Evolutionary conservation across 352 stramenopile species (phyloP), one percentile per base, ranked within the genome.

Genomic region (Thraustochytrium sp.): DNA sequence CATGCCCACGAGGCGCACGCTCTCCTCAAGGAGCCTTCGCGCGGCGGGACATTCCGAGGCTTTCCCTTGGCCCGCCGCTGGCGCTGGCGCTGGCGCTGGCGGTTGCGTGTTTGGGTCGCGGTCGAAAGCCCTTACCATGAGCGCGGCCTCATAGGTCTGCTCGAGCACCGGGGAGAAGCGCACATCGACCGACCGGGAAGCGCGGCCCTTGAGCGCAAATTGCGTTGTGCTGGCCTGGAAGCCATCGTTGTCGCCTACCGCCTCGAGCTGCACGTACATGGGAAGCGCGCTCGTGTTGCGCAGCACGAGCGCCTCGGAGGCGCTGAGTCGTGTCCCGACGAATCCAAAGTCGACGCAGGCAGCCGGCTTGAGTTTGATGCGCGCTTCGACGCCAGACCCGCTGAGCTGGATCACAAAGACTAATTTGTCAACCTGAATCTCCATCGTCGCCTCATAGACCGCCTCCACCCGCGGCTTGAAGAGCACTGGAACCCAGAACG

Each of bases 331-430:
- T 11, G 31, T 23, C 9, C 68, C 68, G 8, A 80, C 68, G 26
- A 75, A 80, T 29, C 68, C 68, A 72, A 80, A 80, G 38, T 80
- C 68, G n/a, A 80, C 21, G 23, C 46, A 49, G 26, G 13, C 26
- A 18, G 3, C 23, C 11, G 68, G 68, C 37, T 51, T 46, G 21
- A 80, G 31, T 31, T 80, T 61, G 1, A 80, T 16, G 5, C 44
- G 9, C 23, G 68, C 68, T 9, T 18, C 21, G 63, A 42, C 31
- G 13, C 68, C 68, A 5, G 34, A 31, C 3, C 68, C 68, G 18
- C 4, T 36, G 5, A 80, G 18, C 2, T 40, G 4, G 11, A 80
- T 44, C 5, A 18, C 9, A 63, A 80, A 80, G 23, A 80, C 31
- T 34, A 80, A 26, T 8, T 51, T 64, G 68, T 72, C 68, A 11